A percentile compares a stretch with the other conserved stretches of the same genome.
Conservation (phyloP, 192 early-diverging fungal species). For the Umbelopsis isabellina region DNA sequence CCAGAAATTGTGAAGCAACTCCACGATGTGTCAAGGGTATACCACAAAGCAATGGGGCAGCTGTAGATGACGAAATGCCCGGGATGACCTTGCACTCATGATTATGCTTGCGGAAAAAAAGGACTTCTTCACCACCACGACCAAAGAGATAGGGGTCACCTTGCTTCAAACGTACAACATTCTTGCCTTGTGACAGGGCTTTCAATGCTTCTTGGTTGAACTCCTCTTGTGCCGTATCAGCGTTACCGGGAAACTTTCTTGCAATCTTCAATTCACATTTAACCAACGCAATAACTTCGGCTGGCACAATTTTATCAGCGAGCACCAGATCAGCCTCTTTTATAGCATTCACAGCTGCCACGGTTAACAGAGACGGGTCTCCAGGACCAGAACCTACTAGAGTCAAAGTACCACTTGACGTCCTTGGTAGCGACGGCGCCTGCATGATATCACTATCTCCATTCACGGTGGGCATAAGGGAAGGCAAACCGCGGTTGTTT, state of each 20-base stretch:
- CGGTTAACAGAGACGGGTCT: constrained; percentile 80
- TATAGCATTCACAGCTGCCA: constrained; percentile 69
- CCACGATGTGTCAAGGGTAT: constrained; percentile 85
- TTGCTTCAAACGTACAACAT: constrained; percentile 90
- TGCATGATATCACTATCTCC: constrained; percentile 84
- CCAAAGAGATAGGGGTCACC: constrained; percentile 96
- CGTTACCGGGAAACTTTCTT: constrained; percentile 76
- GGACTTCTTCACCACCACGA: constrained; percentile 87
- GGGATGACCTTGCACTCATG: constrained; percentile 63
- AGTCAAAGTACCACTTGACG: constrained; percentile 65
- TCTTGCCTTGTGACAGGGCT: constrained; percentile 62
- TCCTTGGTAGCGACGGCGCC: constrained; percentile 75
- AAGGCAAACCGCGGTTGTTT: not conserved
- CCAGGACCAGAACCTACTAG: constrained; percentile 90
- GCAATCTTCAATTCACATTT: constrained; percentile 56
- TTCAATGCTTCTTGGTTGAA: constrained; percentile 68
- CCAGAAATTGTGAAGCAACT: constrained; percentile 73
- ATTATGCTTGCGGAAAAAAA: constrained; percentile 74
- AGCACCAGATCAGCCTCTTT: constrained; percentile 80
- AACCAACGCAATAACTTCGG: constrained; percentile 58
- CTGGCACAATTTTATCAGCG: constrained; percentile 80
- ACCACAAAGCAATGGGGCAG: constrained; percentile 63
- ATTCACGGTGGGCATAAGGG: constrained; percentile 48
- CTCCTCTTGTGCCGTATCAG: constrained; percentile 80
- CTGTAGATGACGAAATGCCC: constrained; percentile 71